Evolutionary conservation across 2,329 filamentous ascomycete species (phyloP).

Genomic region (Aspergillus udagawae): DNA sequence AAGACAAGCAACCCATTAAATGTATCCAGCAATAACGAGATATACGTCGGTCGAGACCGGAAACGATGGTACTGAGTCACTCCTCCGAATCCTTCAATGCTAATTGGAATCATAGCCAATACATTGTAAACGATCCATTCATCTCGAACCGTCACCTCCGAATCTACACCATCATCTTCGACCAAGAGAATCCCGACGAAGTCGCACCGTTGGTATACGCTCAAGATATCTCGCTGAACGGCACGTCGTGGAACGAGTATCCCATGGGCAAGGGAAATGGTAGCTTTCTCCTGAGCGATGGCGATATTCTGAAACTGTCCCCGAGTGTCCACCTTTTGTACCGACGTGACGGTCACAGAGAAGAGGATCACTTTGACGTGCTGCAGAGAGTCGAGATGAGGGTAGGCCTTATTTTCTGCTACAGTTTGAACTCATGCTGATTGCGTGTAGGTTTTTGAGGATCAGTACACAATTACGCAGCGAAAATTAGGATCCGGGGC

Average conservation of each 20-base stretch:
- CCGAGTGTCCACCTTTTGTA: conserved; percentile 20
- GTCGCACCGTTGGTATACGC: conserved; percentile 43
- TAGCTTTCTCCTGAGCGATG: conserved; percentile 36
- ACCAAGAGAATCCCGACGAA: conserved; percentile 32
- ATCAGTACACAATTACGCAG: conserved; percentile 35
- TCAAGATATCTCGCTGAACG: conserved; percentile 41
- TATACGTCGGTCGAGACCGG: conserved; percentile 34
- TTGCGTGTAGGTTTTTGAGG: conserved; percentile 25
- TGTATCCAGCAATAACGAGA: conserved; percentile 29
- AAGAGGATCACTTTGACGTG: conserved; percentile 17
- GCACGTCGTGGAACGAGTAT: conserved; percentile 37
- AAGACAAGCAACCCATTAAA: conserved; percentile 9
- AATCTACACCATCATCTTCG: conserved; percentile 42
- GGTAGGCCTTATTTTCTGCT: conserved; percentile 16
- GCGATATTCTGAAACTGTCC: conserved; percentile 33
- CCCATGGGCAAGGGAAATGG: conserved; percentile 30
- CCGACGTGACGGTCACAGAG: conserved; percentile 3
- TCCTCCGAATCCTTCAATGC: not conserved
- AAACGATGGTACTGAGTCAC: conserved; percentile 25
- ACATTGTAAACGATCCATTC: conserved; percentile 28
- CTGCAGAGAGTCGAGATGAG: conserved; percentile 33
- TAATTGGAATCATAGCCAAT: conserved; percentile 26
- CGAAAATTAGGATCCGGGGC: conserved; percentile 41
- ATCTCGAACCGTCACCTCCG: conserved; percentile 42
- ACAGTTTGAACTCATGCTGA: not conserved